Evolutionary conservation across 2,329 filamentous ascomycete genomes (phyloP).

Genomic region (Mollisia scopiformis): DNA sequence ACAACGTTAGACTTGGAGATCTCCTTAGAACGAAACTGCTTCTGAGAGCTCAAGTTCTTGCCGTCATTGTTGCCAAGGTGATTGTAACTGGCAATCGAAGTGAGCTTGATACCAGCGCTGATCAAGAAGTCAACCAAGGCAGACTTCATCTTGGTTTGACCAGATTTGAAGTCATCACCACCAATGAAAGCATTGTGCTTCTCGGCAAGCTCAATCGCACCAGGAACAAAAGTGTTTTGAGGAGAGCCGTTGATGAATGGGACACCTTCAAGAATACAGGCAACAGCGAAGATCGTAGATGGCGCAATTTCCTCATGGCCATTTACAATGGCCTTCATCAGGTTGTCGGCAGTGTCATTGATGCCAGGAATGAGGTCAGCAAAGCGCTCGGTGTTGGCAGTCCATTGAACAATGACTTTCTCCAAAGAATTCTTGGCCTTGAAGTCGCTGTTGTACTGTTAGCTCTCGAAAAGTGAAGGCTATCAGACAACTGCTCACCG

Average conservation of each 20-base stretch:
- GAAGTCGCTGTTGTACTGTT: constrained; percentile 67
- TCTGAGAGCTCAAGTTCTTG: constrained; percentile 96
- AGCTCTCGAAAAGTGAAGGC: constrained; percentile 6
- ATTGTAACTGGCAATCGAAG: constrained; percentile 98
- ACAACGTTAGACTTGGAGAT: constrained; percentile 99
- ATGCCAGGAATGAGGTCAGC: constrained; percentile 85
- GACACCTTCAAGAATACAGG: constrained; percentile 83
- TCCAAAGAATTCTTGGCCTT: constrained; percentile 83
- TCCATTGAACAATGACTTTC: constrained; percentile 98
- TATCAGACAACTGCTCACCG: constrained; percentile 52
- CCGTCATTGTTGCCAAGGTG: constrained; percentile 99
- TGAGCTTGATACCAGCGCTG: constrained; percentile 98
- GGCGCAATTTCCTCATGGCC: constrained; percentile 93
- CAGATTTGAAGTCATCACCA: constrained; percentile 99
- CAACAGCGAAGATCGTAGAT: constrained; percentile 94
- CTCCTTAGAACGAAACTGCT: constrained; percentile 99
- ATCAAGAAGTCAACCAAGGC: constrained; percentile 98
- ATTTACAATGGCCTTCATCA: constrained; percentile 82
- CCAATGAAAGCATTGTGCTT: constrained; percentile 88
- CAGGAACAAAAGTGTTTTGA: constrained; percentile 98
- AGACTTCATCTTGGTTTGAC: constrained; percentile 99
- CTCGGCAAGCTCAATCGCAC: constrained; percentile 86
- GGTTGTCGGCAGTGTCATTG: constrained; percentile 95
- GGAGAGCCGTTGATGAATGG: constrained; percentile 99
- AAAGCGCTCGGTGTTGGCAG: constrained; percentile 97